phyloP scores from a whole-genome alignment of 306 rosid species.

The Hippophae rhamnoides region DNA sequence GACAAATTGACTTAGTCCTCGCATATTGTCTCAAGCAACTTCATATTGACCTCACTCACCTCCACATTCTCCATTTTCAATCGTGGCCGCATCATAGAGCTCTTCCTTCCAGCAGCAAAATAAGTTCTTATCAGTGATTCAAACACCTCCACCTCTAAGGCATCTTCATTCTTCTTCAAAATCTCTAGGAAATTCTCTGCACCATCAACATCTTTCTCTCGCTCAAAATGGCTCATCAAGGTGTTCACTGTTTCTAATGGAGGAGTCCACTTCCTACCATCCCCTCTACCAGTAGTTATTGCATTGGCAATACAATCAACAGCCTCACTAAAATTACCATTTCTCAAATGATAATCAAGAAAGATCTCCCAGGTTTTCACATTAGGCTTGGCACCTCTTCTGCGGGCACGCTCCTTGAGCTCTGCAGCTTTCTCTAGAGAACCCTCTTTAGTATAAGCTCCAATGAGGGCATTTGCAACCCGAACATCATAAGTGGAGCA shows the following conservation, averaged over 20 bases:
- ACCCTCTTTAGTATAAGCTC: slow-evolving; percentile 49
- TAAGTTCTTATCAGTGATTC: slow-evolving; percentile 78
- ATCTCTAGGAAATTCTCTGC: slow-evolving; percentile 66
- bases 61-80: slow-evolving; percentile 81
- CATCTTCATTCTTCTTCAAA: slow-evolving; percentile 51
- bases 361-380: slow-evolving; percentile 77
- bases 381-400: slow-evolving; percentile 69
- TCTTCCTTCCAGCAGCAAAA: slow-evolving; percentile 61
- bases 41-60: slow-evolving; percentile 47
- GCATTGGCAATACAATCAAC: slow-evolving; percentile 61
- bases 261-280: slow-evolving; percentile 65
- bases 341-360: slow-evolving; percentile 46
- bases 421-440: slow-evolving; percentile 62
- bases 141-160: slow-evolving; percentile 43
- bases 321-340: slow-evolving; percentile 46
- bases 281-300: slow-evolving; percentile 50
- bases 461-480: slow-evolving; percentile 60
- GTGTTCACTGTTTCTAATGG: slow-evolving; percentile 29
- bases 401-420: slow-evolving; percentile 52
- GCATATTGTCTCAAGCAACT: slow-evolving; percentile 55
- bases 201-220: slow-evolving; percentile 70
- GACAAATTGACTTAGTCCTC: slow-evolving; percentile 36
- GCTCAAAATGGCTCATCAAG: slow-evolving; percentile 62
- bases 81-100: slow-evolving; percentile 38
- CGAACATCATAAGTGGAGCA: slow-evolving; percentile 69